Evolutionary conservation across 306 rosid species (phyloP).

Genomic region (Trichosanthes cucumerina): DNA sequence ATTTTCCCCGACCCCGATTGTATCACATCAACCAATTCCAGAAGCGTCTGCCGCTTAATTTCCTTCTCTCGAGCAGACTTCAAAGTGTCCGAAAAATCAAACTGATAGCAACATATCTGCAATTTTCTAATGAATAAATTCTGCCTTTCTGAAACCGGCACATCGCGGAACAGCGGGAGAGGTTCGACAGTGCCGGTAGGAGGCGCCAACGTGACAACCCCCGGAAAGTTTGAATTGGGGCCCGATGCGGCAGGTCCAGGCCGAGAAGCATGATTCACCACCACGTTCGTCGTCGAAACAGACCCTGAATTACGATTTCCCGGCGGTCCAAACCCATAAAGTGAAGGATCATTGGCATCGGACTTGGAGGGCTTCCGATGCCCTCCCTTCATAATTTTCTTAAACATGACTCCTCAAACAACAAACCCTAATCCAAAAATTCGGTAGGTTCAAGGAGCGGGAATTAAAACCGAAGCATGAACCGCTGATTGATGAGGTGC

Average conservation of each 20-base stretch:
- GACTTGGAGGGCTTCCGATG: conserved; percentile 80
- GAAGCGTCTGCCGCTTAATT: conserved; percentile 65
- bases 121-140: conserved; percentile 54
- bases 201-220: conserved; percentile 14
- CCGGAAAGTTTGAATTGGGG: conserved; percentile 7
- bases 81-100: conserved; percentile 66
- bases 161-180: conserved; percentile 60
- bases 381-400: conserved; percentile 82
- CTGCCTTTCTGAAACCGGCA: conserved; percentile 51
- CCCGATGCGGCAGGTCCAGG: conserved; percentile 27
- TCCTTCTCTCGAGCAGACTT: conserved; percentile 75
- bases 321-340: conserved; percentile 26
- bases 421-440: conserved; percentile 50
- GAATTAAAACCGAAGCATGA: conserved; percentile 18
- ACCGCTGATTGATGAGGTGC: conserved; percentile 14
- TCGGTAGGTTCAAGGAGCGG: conserved; percentile 11
- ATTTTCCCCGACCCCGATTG: conserved; percentile 91
- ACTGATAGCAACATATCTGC: conserved; percentile 54
- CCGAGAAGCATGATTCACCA: conserved; percentile 66
- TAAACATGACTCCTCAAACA: conserved; percentile 46
- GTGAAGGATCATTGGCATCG: conserved; percentile 45
- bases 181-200: conserved; percentile 59
- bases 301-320: conserved; percentile 35
- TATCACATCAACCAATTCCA: conserved; percentile 81
- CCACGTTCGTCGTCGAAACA: conserved; percentile 33